These are phyloP conservation scores for Taphrina communis DNA, from an alignment of 1,139 yeast species.

Conservation along the genomic window DNA sequence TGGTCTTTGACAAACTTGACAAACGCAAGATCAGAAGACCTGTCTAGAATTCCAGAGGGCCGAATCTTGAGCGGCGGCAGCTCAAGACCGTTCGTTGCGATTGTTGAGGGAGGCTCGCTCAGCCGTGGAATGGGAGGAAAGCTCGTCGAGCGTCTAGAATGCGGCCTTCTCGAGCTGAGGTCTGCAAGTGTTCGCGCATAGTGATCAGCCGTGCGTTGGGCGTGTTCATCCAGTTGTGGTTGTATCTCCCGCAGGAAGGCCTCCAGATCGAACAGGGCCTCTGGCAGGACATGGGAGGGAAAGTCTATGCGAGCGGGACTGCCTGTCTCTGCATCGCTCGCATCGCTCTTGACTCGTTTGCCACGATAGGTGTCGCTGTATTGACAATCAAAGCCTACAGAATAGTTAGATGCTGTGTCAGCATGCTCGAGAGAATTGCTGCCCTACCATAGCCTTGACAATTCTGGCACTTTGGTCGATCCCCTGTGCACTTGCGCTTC, in stretches of 20 bases:
- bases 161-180: not conserved
- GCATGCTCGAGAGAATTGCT: not conserved
- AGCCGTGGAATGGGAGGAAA: slow-evolving; percentile 8
- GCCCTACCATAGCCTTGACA: slow-evolving; percentile 35
- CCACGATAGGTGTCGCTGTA: slow-evolving; percentile 39
- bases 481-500: slow-evolving; percentile 39
- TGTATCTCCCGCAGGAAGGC: slow-evolving; percentile 24
- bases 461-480: slow-evolving; percentile 36
- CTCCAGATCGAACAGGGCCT: slow-evolving; percentile 9
- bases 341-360: slow-evolving; percentile 30
- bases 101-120: slow-evolving; percentile 12
- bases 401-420: not conserved
- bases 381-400: slow-evolving; percentile 21
- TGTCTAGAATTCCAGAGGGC: slow-evolving; percentile 35
- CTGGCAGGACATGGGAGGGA: not conserved
- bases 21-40: slow-evolving; percentile 38
- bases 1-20: slow-evolving; percentile 38
- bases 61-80: slow-evolving; percentile 30
- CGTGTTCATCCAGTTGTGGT: slow-evolving; percentile 29
- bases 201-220: slow-evolving; percentile 22
- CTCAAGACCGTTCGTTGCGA: slow-evolving; percentile 31
- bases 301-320: slow-evolving; percentile 22
- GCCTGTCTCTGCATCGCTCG: slow-evolving; percentile 24
- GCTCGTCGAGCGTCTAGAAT: slow-evolving; percentile 2
- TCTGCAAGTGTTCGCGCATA: slow-evolving; percentile 3